These are phyloP conservation scores for Neurospora hispaniola DNA, from an alignment of 495 filamentous ascomycete genomes.

Conservation along the genomic window DNA sequence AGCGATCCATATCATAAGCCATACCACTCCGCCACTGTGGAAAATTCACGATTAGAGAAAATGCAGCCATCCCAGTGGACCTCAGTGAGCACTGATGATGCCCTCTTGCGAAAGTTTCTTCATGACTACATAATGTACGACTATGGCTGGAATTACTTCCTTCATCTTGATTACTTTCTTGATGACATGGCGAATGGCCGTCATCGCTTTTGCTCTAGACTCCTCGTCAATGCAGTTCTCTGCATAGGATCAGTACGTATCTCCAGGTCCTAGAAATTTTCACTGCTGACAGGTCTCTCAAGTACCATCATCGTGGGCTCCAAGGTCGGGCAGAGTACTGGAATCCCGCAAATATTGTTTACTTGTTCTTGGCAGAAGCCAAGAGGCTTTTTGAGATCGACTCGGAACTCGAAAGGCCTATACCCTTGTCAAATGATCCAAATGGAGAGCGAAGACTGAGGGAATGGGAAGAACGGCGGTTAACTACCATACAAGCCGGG, in stretches of 20 bases:
- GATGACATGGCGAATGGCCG: slow-evolving; percentile 23
- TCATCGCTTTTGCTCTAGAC: slow-evolving; percentile 24
- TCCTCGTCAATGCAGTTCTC: slow-evolving; percentile 29
- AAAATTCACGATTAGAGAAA: slow-evolving; percentile 21
- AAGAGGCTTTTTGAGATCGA: slow-evolving; percentile 29
- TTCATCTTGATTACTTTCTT: slow-evolving; percentile 30
- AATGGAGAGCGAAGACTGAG: slow-evolving; percentile 8
- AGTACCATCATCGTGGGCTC: slow-evolving; percentile 24
- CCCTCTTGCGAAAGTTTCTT: slow-evolving; percentile 23
- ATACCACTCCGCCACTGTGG: slow-evolving; percentile 21
- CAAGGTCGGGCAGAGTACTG: slow-evolving; percentile 24
- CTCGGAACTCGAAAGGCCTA: slow-evolving; percentile 8
- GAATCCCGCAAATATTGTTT: slow-evolving; percentile 26
- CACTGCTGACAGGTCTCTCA: background rate
- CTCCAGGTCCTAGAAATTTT: background rate
- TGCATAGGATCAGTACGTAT: slow-evolving; percentile 27
- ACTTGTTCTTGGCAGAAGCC: slow-evolving; percentile 31
- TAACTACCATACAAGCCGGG: slow-evolving; percentile 28
- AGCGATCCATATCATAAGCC: slow-evolving; percentile 26
- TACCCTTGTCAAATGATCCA: slow-evolving; percentile 7
- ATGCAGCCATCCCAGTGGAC: slow-evolving; percentile 29
- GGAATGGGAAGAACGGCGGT: slow-evolving; percentile 15
- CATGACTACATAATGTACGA: slow-evolving; percentile 29
- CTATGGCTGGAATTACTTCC: slow-evolving; percentile 23
- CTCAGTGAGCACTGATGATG: slow-evolving; percentile 21